Evolutionary conservation across 2,329 filamentous ascomycete species (phyloP).

Genomic region (Ascochyta clinopodiicola): DNA sequence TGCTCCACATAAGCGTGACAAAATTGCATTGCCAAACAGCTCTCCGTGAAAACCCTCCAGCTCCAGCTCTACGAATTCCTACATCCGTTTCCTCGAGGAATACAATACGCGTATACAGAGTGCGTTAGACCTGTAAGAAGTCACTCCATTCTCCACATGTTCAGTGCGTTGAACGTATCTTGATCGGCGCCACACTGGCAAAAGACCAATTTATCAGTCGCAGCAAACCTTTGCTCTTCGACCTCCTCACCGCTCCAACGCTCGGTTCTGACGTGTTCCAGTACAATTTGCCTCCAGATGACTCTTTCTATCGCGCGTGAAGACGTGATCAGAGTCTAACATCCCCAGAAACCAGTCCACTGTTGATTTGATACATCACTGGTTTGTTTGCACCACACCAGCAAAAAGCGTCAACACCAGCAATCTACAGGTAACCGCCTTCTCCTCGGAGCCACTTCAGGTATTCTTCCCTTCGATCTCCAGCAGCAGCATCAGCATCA

Average conservation of each 20-base stretch:
- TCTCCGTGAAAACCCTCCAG: slow-evolving; percentile 38
- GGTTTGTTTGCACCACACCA: slow-evolving; percentile 31
- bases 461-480: too few relatives aligned
- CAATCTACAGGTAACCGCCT: too few relatives aligned
- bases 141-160: slow-evolving; percentile 32
- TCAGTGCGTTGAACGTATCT: slow-evolving; percentile 36
- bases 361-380: slow-evolving; percentile 43
- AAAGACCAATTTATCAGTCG: slow-evolving; percentile 51
- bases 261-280: slow-evolving; percentile 32
- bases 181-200: slow-evolving; percentile 46
- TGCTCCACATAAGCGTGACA: slow-evolving; percentile 40
- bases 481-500: too few relatives aligned
- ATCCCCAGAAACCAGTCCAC: slow-evolving; percentile 47
- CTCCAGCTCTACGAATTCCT: slow-evolving; percentile 37
- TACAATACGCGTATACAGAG: slow-evolving; percentile 31
- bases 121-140: slow-evolving; percentile 32
- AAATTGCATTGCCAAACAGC: slow-evolving; percentile 46
- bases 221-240: slow-evolving; percentile 31
- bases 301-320: slow-evolving; percentile 40
- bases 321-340: slow-evolving; percentile 49
- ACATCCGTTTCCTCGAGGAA: slow-evolving; percentile 27
- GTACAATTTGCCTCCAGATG: slow-evolving; percentile 33
- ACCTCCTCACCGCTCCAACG: slow-evolving; percentile 26
- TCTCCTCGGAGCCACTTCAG: too few relatives aligned
- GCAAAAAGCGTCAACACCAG: too few relatives aligned